These are phyloP conservation scores for Fusarium sp. DNA, from an alignment of 2,329 filamentous ascomycete genomes.

Conservation along the genomic window DNA sequence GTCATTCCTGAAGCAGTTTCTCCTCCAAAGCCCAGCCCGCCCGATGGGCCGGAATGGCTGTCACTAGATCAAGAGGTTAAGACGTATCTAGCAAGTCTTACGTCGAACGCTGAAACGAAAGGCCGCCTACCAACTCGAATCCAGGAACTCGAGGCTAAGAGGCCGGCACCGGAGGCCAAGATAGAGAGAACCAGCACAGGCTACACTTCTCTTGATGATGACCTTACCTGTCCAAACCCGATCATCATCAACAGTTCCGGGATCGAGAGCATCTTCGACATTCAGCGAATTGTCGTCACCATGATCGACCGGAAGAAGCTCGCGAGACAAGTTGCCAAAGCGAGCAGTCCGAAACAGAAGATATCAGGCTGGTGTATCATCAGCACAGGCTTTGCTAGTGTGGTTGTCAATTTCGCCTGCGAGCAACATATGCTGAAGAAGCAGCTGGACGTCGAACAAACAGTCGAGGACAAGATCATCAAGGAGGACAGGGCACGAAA, in stretches of 20 bases:
- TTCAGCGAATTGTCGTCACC: background rate
- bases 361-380: slow-evolving; percentile 8
- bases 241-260: slow-evolving; percentile 7
- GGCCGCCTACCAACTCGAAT: background rate
- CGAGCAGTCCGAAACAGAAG: slow-evolving; percentile 1
- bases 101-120: background rate
- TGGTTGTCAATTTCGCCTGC: slow-evolving; percentile 3
- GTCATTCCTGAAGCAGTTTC: background rate
- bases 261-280: slow-evolving; percentile 7
- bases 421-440: background rate
- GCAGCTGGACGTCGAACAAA: slow-evolving; percentile 5
- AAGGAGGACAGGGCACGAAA: background rate
- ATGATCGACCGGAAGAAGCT: slow-evolving; percentile 10
- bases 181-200: background rate
- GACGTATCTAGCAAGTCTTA: background rate
- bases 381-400: slow-evolving; percentile 6
- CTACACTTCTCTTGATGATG: background rate
- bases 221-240: background rate
- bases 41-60: background rate
- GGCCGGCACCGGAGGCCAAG: background rate
- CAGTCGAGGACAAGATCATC: background rate
- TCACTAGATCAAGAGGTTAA: background rate
- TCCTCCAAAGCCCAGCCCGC: fast-evolving
- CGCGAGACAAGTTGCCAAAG: background rate
- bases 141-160: background rate